Conservation (phyloP, 208 protist genomes). For the Balamuthia mandrillaris region DNA sequence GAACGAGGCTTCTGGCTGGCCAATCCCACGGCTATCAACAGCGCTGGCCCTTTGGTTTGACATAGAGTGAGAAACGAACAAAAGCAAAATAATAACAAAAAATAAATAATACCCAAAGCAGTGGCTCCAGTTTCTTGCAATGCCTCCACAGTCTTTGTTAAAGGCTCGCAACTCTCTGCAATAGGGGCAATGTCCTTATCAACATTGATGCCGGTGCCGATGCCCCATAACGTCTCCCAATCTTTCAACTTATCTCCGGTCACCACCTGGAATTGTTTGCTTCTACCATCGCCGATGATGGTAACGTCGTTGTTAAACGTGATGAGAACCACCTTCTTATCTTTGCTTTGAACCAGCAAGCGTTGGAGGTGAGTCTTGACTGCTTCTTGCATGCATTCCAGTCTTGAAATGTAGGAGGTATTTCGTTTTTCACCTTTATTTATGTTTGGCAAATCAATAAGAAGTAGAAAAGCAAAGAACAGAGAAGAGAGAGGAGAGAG, state of each 20-base stretch:
- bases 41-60: too few species aligned
- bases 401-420: slow-evolving; percentile 32
- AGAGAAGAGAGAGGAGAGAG: too few species aligned
- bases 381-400: slow-evolving; percentile 30
- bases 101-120: too few species aligned
- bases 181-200: background rate
- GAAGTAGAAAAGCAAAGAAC: too few species aligned
- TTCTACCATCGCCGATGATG: slow-evolving; percentile 1
- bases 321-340: slow-evolving; percentile 37
- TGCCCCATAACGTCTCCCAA: background rate
- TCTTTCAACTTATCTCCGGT: slow-evolving; percentile 18
- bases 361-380: slow-evolving; percentile 15
- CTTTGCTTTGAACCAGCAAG: background rate
- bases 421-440: background rate
- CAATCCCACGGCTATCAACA: slow-evolving; percentile 17
- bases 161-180: background rate
- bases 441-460: too few species aligned
- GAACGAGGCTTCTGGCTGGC: slow-evolving; percentile 6
- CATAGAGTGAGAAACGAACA: too few species aligned
- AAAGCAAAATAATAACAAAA: too few species aligned
- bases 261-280: background rate
- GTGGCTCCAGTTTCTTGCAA: too few species aligned
- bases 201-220: background rate
- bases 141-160: background rate
- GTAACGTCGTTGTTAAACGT: slow-evolving; percentile 39